phyloP scores from a whole-genome alignment of 192 early-diverging fungal genomes.

The Coemansia erecta region DNA sequence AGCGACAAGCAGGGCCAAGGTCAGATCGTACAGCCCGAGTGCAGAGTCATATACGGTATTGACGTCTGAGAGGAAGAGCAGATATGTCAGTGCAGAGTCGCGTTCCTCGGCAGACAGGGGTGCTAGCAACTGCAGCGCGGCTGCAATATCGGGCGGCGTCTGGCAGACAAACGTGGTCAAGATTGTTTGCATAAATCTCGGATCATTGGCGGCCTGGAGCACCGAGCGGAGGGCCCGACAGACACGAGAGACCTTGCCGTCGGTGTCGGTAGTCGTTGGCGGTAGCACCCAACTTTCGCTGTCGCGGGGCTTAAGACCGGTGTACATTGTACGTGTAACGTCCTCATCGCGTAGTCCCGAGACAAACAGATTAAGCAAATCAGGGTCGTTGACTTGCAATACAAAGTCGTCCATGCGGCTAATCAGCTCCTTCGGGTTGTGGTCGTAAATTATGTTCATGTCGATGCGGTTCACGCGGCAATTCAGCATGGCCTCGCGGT shows the following conservation, averaged over 20 bases:
- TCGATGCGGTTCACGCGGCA: constrained; percentile 93
- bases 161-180: constrained; percentile 83
- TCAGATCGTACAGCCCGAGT: constrained; percentile 91
- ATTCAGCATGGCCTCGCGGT: constrained; percentile 70
- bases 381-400: constrained; percentile 70
- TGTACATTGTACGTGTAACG: constrained; percentile 79
- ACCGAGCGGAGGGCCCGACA: constrained; percentile 67
- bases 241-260: constrained; percentile 68
- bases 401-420: constrained; percentile 71
- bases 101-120: constrained; percentile 55
- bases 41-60: constrained; percentile 88
- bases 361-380: constrained; percentile 89
- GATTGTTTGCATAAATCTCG: constrained; percentile 71
- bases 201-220: constrained; percentile 53
- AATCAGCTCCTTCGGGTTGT: constrained; percentile 67
- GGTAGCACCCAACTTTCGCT: too few relatives aligned
- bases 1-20: constrained; percentile 91
- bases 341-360: constrained; percentile 80
- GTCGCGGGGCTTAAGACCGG: constrained; percentile 24
- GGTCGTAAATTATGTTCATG: constrained; percentile 88
- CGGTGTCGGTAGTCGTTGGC: background rate
- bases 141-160: constrained; percentile 76
- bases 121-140: constrained; percentile 67
- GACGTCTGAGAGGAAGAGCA: constrained; percentile 89
- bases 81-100: constrained; percentile 85